Evolutionary conservation across 148 eudicot genomes (phyloP), one percentile per base, ranked within the genome.

Genomic region (Diospyros kaki): DNA sequence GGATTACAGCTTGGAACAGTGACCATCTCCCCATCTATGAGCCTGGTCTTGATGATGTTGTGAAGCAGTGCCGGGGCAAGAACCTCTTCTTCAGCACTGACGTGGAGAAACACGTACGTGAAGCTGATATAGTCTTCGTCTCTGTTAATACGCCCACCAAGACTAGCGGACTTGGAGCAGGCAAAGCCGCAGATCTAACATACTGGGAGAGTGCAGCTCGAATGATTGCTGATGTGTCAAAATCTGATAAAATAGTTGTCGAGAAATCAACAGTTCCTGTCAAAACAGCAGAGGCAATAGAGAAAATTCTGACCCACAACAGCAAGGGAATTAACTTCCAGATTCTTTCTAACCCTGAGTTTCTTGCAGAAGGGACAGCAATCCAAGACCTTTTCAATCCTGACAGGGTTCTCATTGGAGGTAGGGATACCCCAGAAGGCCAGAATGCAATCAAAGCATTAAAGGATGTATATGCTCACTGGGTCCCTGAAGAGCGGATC

Each of bases 131-230:
- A 4, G 82, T 89, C n/a, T 88, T 88, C 87, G 74, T 72, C 5
- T 72, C 74, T 41, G 74, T 72, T 10, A 72, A 72, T 6, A 72
- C 74, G 1, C 75, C 75, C 18, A 73, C 75, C 42, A 73, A 73
- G 44, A 73, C 75, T 39, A 45, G 75, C 44, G 75, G 75, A 9
- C 75, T 73, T n/a, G 75, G 75, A 41, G 75, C 75, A 6, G 75
- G 75, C 54, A 73, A 73, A 72, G 74, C 74, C 44, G 74, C 74
- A 52, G 74, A 72, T 43, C 53, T 72, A 40, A 72, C 74, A 11
- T 73, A 89, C 77, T 89, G 93, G 93, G 93, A 89, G 71, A 87
- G 89, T 54, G 93, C 93, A 40, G 93, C 93, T 17, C 89, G 93
- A 43, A 87, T 89, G 93, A 89, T 89, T 75, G 93, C 93, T 73